phyloP scores from a whole-genome alignment of 495 filamentous ascomycete genomes.

The Talaromyces liani region DNA sequence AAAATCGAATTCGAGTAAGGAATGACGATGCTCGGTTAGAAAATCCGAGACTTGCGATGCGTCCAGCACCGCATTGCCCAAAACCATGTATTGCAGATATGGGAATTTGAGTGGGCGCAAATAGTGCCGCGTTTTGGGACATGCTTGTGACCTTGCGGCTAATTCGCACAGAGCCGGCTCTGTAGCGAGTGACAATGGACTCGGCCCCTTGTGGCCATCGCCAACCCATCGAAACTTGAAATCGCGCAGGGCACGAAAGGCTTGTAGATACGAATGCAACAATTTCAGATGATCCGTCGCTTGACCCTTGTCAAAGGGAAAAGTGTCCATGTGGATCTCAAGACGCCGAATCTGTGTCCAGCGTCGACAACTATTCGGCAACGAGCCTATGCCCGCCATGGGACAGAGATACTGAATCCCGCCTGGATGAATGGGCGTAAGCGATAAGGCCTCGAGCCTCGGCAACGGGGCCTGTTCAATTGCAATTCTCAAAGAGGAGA shows the following conservation, averaged over 20 bases:
- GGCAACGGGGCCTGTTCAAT: conserved; percentile 58
- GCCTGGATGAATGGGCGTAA: conserved; percentile 60
- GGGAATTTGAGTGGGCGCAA: conserved; percentile 47
- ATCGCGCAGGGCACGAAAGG: conserved; percentile 53
- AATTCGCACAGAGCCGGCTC: conserved; percentile 47
- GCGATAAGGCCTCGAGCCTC: conserved; percentile 52
- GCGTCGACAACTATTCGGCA: conserved; percentile 51
- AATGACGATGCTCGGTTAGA: conserved; percentile 50
- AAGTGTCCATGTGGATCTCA: conserved; percentile 57
- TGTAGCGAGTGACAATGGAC: conserved; percentile 55
- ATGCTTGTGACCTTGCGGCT: conserved; percentile 10
- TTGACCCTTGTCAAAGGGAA: conserved; percentile 45
- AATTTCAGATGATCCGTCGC: conserved; percentile 67
- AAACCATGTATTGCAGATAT: conserved; percentile 51
- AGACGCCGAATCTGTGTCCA: conserved; percentile 70
- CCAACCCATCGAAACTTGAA: conserved; percentile 68
- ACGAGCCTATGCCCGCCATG: conserved; percentile 56
- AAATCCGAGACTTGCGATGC: conserved; percentile 57
- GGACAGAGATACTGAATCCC: conserved; percentile 62
- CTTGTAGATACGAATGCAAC: conserved; percentile 63
- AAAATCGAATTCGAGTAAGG: conserved; percentile 64
- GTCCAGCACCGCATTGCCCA: conserved; percentile 61
- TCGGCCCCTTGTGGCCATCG: conserved; percentile 45
- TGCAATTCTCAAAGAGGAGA: conserved; percentile 71
- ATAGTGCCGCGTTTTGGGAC: conserved; percentile 23